These are phyloP conservation scores for Paramecium primaurelia DNA, from an alignment of 73 alveolate species.

Conservation along the genomic window DNA sequence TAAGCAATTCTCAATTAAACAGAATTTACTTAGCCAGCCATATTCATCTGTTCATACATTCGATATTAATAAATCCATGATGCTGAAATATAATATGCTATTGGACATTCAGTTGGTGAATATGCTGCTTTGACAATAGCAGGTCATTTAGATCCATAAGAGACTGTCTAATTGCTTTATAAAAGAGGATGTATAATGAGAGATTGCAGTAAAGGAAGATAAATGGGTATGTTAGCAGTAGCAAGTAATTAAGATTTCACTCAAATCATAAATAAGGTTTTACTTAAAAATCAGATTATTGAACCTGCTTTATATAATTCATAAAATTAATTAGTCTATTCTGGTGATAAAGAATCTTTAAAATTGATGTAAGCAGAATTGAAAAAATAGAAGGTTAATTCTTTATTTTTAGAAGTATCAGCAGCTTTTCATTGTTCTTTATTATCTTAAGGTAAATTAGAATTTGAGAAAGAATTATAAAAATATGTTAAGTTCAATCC, in stretches of 20 bases:
- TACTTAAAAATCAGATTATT: neutral
- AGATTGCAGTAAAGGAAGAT: constrained; percentile 41
- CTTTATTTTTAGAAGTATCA: constrained; percentile 1
- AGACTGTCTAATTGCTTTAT: neutral
- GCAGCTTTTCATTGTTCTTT: constrained; percentile 50
- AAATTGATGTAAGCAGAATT: neutral
- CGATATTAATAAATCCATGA: neutral
- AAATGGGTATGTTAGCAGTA: constrained; percentile 49
- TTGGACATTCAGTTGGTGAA: constrained; percentile 48
- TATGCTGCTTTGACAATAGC: constrained; percentile 40
- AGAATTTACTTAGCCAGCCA: constrained; percentile 35
- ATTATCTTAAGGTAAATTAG: neutral
- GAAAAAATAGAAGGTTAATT: neutral
- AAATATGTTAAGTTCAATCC: neutral
- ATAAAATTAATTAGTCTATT: neutral
- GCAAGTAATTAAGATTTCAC: neutral
- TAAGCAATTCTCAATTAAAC: constrained; percentile 27
- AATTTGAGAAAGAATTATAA: neutral
- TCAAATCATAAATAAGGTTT: neutral
- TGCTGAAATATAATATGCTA: neutral
- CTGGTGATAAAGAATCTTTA: constrained; percentile 6
- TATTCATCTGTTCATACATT: neutral
- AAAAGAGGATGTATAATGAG: constrained; percentile 46
- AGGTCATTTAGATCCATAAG: neutral
- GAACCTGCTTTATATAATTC: constrained; percentile 31